Conservation (phyloP, 2,329 filamentous ascomycete species). For the Aureobasidium sp. region DNA sequence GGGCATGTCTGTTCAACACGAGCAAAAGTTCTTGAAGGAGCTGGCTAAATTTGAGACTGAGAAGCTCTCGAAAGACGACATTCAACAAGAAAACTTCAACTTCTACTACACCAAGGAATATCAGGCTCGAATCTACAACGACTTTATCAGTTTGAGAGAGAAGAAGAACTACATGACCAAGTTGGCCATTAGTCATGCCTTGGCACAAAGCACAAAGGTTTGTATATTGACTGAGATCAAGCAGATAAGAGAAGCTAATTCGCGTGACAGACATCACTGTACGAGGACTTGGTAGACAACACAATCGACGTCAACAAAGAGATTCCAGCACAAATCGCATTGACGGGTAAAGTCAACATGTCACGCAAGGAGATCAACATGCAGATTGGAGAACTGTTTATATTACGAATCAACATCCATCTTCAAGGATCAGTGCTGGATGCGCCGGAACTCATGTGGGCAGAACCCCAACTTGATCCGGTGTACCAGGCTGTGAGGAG, state of each 20-base stretch:
- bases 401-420: constrained; percentile 95
- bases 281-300: constrained; percentile 89
- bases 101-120: constrained; percentile 99
- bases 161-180: constrained; percentile 98
- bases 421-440: constrained; percentile 94
- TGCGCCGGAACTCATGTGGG: constrained; percentile 96
- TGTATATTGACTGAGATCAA: background rate
- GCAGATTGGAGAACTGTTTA: constrained; percentile 98
- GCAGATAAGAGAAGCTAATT: constrained; percentile 8
- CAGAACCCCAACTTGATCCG: constrained; percentile 91
- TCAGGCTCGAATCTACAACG: constrained; percentile 97
- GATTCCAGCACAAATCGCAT: constrained; percentile 83
- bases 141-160: constrained; percentile 91
- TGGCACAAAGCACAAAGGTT: constrained; percentile 92
- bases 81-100: constrained; percentile 96
- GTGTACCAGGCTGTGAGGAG: constrained; percentile 92
- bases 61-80: constrained; percentile 77
- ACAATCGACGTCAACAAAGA: constrained; percentile 92
- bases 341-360: constrained; percentile 85
- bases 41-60: constrained; percentile 90
- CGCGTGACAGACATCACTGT: constrained; percentile 67
- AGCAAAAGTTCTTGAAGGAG: constrained; percentile 85
- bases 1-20: constrained; percentile 90
- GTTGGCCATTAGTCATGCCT: constrained; percentile 87
- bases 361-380: constrained; percentile 92